Evolutionary conservation across 1,284 basidiomycete genomes (phyloP).

Genomic region (Cutaneotrichosporon cutaneum): DNA sequence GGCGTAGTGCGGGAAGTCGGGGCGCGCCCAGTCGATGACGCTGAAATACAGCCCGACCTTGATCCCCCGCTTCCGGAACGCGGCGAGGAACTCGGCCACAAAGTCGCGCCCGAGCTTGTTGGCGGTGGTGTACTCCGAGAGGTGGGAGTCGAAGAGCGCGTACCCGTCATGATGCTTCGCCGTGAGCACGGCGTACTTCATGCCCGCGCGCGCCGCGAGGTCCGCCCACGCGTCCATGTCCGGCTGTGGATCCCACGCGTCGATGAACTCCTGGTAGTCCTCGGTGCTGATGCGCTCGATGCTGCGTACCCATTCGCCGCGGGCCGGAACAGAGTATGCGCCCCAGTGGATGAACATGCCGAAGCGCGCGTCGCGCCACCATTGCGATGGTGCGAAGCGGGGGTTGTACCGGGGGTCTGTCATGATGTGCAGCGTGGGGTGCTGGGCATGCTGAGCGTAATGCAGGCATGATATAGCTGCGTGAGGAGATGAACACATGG

Average conservation of each 20-base stretch:
- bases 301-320: slow-evolving; percentile 46
- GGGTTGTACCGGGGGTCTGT: too few relatives aligned
- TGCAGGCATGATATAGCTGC: too few relatives aligned
- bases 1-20: too few relatives aligned
- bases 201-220: slow-evolving; percentile 60
- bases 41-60: too few relatives aligned
- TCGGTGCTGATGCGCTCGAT: slow-evolving; percentile 44
- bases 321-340: slow-evolving; percentile 57
- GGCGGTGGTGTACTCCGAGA: too few relatives aligned
- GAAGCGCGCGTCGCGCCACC: slow-evolving; percentile 26
- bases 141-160: slow-evolving; percentile 56
- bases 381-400: not conserved
- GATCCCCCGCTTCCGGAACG: too few relatives aligned
- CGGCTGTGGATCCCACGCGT: slow-evolving; percentile 60
- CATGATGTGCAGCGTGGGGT: too few relatives aligned
- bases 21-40: too few relatives aligned
- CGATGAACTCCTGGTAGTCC: slow-evolving; percentile 62
- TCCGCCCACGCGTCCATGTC: slow-evolving; percentile 61
- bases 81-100: too few relatives aligned
- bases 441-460: too few relatives aligned
- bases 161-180: slow-evolving; percentile 56
- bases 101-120: too few relatives aligned
- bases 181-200: slow-evolving; percentile 64
- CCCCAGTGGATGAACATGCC: slow-evolving; percentile 64
- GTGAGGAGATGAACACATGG: too few relatives aligned